Evolutionary conservation across 345 rosid genomes (phyloP).

Genomic region (Toxicodendron radicans): DNA sequence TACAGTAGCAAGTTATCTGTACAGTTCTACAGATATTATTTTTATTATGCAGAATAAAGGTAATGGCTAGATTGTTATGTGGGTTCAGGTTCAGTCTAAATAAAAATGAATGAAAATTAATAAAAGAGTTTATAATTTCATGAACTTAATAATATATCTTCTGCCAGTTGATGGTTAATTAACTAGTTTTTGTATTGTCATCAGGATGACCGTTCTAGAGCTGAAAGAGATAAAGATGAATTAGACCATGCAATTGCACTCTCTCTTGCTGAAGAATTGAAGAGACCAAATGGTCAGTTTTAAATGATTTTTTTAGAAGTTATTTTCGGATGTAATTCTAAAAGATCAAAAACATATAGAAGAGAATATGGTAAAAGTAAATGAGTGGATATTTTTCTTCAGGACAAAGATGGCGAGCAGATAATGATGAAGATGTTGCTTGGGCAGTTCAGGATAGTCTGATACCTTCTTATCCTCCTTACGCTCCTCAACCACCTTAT

Average conservation of each 20-base stretch:
- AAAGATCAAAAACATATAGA: no score
- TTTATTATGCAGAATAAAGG: no score
- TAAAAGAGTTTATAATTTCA: no score
- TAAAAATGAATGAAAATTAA: no score
- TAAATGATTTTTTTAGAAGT: background rate
- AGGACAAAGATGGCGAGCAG: slow-evolving; percentile 57
- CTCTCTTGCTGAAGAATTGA: slow-evolving; percentile 57
- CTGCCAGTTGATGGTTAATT: no score
- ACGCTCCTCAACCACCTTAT: slow-evolving; percentile 46
- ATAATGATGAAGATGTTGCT: slow-evolving; percentile 45
- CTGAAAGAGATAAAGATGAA: slow-evolving; percentile 60
- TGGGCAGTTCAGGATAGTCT: slow-evolving; percentile 42
- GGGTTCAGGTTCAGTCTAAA: no score
- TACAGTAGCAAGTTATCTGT: slow-evolving; percentile 8
- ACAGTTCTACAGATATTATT: background rate
- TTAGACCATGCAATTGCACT: slow-evolving; percentile 66
- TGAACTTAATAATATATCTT: no score
- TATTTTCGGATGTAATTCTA: no score
- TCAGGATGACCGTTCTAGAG: slow-evolving; percentile 65
- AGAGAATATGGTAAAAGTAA: no score
- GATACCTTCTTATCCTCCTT: slow-evolving; percentile 55
- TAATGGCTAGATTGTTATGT: no score
- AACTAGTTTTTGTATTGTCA: slow-evolving; percentile 9
- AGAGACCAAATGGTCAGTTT: slow-evolving; percentile 55
- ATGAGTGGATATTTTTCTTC: slow-evolving; percentile 6